A percentile compares a stretch with the other conserved stretches of the same genome.
Conservation (phyloP, 1,139 yeast genomes). For the Lodderomyces pseudojiufengensis region DNA sequence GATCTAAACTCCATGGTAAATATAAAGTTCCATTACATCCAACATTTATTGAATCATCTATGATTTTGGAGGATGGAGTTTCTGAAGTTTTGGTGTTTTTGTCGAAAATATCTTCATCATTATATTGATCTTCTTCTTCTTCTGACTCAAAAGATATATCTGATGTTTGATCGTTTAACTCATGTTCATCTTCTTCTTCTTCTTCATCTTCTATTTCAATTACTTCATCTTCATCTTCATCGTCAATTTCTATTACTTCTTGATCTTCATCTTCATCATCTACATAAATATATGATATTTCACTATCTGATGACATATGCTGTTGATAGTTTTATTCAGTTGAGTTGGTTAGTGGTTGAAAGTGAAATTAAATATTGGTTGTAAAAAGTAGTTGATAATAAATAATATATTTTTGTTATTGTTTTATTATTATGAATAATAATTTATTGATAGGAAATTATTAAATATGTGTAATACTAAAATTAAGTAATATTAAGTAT, state of each 20-base stretch:
- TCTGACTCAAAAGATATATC: constrained; percentile 5
- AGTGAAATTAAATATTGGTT: too few relatives aligned
- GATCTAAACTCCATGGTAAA: constrained; percentile 27
- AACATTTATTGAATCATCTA: constrained; percentile 7
- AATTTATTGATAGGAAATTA: too few relatives aligned
- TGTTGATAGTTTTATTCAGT: too few relatives aligned
- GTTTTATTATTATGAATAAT: too few relatives aligned
- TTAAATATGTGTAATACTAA: too few relatives aligned
- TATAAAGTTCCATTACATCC: constrained; percentile 18
- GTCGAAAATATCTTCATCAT: constrained; percentile 5
- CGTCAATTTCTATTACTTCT: background rate
- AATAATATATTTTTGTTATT: too few relatives aligned
- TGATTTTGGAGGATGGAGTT: constrained; percentile 6
- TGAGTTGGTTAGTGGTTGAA: background rate
- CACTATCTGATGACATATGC: background rate
- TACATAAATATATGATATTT: background rate
- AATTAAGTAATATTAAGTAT: too few relatives aligned
- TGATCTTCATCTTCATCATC: constrained; percentile 1
- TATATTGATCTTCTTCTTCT: constrained; percentile 15
- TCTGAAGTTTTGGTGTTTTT: constrained; percentile 1
- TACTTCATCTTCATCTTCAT: constrained; percentile 5
- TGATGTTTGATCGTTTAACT: constrained; percentile 17
- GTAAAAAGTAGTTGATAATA: too few relatives aligned
- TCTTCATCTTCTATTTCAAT: constrained; percentile 34
- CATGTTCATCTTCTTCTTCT: constrained; percentile 23